These are phyloP conservation scores for Mytilinidion resinicola DNA, from an alignment of 495 filamentous ascomycete species.

Conservation along the genomic window DNA sequence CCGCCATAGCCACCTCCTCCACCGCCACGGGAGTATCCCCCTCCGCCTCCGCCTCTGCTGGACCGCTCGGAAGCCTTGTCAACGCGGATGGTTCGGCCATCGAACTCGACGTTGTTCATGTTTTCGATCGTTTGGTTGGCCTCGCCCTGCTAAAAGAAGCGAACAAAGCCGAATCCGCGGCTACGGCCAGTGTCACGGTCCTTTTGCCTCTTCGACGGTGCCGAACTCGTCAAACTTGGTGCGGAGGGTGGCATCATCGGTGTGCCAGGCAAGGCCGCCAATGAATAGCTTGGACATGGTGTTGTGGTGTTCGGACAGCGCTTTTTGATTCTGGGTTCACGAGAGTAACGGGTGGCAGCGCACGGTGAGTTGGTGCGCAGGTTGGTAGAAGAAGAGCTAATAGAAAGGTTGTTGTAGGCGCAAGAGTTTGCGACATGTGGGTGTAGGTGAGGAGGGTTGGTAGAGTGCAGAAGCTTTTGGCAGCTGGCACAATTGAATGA, in stretches of 20 bases:
- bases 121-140: constrained; percentile 70
- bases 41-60: constrained; percentile 48
- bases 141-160: constrained; percentile 71
- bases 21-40: constrained; percentile 37
- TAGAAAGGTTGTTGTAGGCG: background rate
- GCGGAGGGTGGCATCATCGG: constrained; percentile 74
- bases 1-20: constrained; percentile 32
- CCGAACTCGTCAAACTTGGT: constrained; percentile 88
- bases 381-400: background rate
- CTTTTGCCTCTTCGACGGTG: constrained; percentile 83
- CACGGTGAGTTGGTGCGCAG: background rate
- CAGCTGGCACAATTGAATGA: too few species aligned
- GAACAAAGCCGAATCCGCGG: constrained; percentile 95
- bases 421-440: background rate
- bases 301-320: constrained; percentile 17
- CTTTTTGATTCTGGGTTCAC: constrained; percentile 19
- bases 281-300: constrained; percentile 88
- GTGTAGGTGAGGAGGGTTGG: background rate
- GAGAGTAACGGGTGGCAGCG: constrained; percentile 5
- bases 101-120: constrained; percentile 98
- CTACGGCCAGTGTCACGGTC: constrained; percentile 93
- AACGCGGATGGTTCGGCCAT: constrained; percentile 91
- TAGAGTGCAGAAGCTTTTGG: too few species aligned
- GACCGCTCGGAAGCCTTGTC: constrained; percentile 87
- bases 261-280: constrained; percentile 97